Evolutionary conservation across 169 alveolate genomes (phyloP), one percentile per base, ranked within the genome.

Genomic region (Fabrea salina): DNA sequence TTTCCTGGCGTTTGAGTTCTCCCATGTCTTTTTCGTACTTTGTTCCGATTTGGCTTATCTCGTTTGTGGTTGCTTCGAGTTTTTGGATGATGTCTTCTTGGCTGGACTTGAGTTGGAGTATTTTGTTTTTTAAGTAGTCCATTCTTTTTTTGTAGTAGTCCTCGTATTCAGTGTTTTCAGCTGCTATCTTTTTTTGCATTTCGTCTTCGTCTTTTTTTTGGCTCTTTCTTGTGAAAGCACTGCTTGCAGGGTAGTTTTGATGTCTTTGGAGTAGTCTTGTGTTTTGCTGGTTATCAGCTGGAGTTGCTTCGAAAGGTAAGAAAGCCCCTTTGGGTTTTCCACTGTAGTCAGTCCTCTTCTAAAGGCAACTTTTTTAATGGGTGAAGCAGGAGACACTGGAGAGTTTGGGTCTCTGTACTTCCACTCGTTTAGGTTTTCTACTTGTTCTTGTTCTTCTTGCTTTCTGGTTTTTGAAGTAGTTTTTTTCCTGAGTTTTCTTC

Each of bases 371-470:
- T 54, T 54, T 19, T 19, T 8, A 7, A 22, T 8, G 6, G 25
- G 11, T n/a, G n/a, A n/a, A n/a, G n/a, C n/a, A 54, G 66, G 66
- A 11, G 66, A 8, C 8, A n/a, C 6, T n/a, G 33, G 30, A 8
- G 8, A 8, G 66, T 19, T 33, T 6, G 66, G 33, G 6, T 33
- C 25, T 54, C n/a, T n/a, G n/a, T n/a, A n/a, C n/a, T 54, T 54
- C 66, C 66, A 54, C 22, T 54, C 66, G 25, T 19, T 8, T n/a
- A 54, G 66, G 11, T n/a, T 54, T 54, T 54, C 25, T 11, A 54
- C 66, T 54, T 19, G 11, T 54, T 54, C 66, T 8, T 54, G 11
- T 19, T 54, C 66, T n/a, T 54, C 66, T 54, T 54, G 66, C 39
- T 54, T 11, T 19, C 25, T 54, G 39, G 8, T 11, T 33, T 54